phyloP scores from a whole-genome alignment of 1,284 basidiomycete species.

The Peniophora sp. region DNA sequence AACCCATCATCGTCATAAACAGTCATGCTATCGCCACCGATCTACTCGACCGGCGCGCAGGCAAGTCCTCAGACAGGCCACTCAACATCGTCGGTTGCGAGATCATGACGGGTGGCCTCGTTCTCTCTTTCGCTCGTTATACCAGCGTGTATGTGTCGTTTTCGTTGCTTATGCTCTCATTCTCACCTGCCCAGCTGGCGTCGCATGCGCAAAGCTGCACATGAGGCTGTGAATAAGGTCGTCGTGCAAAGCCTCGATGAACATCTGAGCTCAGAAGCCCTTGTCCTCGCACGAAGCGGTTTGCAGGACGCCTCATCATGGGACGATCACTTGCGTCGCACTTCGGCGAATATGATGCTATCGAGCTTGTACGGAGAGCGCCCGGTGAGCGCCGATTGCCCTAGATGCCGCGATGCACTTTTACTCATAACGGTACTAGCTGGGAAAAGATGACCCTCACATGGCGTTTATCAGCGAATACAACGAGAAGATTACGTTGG shows the following conservation, averaged over 20 bases:
- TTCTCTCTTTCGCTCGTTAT: background rate
- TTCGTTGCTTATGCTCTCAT: background rate
- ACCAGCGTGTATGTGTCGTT: background rate
- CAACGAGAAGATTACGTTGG: too few relatives aligned
- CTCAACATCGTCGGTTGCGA: conserved; percentile 7
- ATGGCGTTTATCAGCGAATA: too few relatives aligned
- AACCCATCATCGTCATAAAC: conserved; percentile 19
- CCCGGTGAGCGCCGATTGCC: too few relatives aligned
- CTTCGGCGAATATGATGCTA: too few relatives aligned
- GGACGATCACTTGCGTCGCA: too few relatives aligned
- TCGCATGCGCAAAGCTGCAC: background rate
- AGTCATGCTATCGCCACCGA: conserved; percentile 15
- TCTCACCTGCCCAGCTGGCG: background rate
- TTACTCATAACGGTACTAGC: too few relatives aligned
- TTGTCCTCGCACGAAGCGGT: background rate
- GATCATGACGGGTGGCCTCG: background rate
- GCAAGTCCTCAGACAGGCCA: conserved; percentile 19
- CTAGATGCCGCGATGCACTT: too few relatives aligned
- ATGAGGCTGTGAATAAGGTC: background rate
- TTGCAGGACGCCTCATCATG: too few relatives aligned
- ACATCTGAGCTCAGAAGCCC: background rate
- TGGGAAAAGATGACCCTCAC: too few relatives aligned
- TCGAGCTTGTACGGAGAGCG: too few relatives aligned
- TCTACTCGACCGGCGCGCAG: conserved; percentile 17
- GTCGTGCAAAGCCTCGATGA: background rate